Percentiles rank a stretch among this genome's conserved stretches.
phyloP scores from a whole-genome alignment of 768 basidiomycete species.

The Mycena olivaceomarginata region DNA sequence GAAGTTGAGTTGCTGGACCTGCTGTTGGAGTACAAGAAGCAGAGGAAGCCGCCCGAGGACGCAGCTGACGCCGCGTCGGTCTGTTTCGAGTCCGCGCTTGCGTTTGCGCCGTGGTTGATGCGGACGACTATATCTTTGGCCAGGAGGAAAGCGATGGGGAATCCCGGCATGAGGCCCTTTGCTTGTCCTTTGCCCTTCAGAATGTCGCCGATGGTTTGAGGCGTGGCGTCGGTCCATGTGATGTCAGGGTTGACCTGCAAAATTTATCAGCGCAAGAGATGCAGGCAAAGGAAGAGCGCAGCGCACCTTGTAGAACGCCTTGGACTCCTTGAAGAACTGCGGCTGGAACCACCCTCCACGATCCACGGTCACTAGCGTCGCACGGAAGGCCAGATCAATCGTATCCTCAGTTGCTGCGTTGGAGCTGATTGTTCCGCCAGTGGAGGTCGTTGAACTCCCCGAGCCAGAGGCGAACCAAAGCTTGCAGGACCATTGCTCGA shows the following conservation, averaged over 20 bases:
- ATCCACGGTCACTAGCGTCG: conserved; percentile 47
- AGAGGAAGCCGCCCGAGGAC: conserved; percentile 35
- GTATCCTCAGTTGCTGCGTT: no score
- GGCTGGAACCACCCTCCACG: conserved; percentile 50
- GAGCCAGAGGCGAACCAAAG: conserved; percentile 36
- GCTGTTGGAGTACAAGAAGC: conserved; percentile 39
- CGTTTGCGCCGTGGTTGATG: neutral
- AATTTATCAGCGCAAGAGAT: no score
- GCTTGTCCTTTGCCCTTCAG: no score
- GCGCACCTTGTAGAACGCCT: conserved; percentile 40
- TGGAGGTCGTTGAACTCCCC: neutral
- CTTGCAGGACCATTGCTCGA: conserved; percentile 11
- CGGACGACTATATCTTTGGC: conserved; percentile 37
- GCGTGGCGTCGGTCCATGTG: neutral
- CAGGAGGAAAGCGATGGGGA: conserved; percentile 34
- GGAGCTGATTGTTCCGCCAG: neutral
- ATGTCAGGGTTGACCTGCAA: neutral
- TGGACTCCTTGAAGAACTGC: conserved; percentile 46
- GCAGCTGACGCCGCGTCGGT: neutral
- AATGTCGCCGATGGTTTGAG: no score
- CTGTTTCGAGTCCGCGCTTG: neutral
- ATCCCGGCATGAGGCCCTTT: conserved; percentile 24
- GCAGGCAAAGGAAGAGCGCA: neutral
- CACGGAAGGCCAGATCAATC: conserved; percentile 37
- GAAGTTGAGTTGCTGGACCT: conserved; percentile 4